Conservation (phyloP, 768 basidiomycete species). For the Tephrocybe sp. region DNA sequence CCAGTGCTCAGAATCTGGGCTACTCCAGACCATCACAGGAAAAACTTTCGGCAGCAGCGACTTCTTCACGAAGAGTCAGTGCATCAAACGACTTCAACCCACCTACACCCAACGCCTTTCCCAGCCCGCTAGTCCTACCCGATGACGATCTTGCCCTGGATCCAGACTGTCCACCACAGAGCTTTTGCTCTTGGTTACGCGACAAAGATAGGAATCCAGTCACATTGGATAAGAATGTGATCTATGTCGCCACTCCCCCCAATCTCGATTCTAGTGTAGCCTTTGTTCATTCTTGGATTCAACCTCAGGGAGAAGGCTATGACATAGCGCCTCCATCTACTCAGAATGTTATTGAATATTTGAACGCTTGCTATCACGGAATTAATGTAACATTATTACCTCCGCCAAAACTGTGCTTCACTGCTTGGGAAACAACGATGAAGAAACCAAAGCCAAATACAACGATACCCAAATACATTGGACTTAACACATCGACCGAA, state of each 20-base stretch:
- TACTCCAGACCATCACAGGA: neutral
- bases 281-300: slow-evolving; percentile 23
- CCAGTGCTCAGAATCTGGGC: neutral
- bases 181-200: slow-evolving; percentile 26
- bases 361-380: slow-evolving; percentile 32
- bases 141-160: slow-evolving; percentile 31
- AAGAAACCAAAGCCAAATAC: slow-evolving; percentile 13
- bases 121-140: slow-evolving; percentile 30
- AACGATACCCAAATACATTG: slow-evolving; percentile 22
- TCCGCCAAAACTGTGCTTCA: slow-evolving; percentile 19
- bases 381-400: slow-evolving; percentile 24
- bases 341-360: slow-evolving; percentile 25
- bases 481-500: slow-evolving; percentile 27
- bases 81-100: neutral
- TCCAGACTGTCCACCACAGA: slow-evolving; percentile 31
- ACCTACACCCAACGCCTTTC: slow-evolving; percentile 16
- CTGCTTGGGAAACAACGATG: slow-evolving; percentile 21
- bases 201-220: slow-evolving; percentile 29
- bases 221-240: slow-evolving; percentile 20
- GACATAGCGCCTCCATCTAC: slow-evolving; percentile 15
- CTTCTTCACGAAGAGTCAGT: neutral
- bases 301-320: slow-evolving; percentile 6
- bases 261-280: slow-evolving; percentile 18
- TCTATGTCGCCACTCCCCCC: slow-evolving; percentile 32
- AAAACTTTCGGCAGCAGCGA: slow-evolving; percentile 8